Conservation (phyloP, 1,284 basidiomycete genomes). For the Malassezia caprae region DNA sequence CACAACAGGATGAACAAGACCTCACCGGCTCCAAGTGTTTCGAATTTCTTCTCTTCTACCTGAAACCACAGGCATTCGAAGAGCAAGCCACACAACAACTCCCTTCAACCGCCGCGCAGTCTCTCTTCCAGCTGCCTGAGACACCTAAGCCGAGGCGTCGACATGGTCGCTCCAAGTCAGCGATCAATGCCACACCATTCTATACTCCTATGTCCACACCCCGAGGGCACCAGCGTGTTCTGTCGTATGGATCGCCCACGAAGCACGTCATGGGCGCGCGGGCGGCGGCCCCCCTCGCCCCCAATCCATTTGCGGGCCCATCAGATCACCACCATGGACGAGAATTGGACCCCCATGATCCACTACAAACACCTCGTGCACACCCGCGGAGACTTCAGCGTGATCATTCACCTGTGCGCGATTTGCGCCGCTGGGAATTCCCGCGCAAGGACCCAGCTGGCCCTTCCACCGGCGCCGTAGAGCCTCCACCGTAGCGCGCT, state of each 20-base stretch:
- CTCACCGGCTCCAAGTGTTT: constrained; percentile 12
- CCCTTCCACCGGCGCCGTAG: neutral
- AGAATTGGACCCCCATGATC: neutral
- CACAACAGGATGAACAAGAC: neutral
- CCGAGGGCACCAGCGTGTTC: neutral
- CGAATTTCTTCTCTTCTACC: constrained; percentile 17
- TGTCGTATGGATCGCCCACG: constrained; percentile 14
- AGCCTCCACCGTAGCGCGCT: neutral
- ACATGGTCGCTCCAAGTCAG: constrained; percentile 2
- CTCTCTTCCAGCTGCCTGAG: constrained; percentile 1
- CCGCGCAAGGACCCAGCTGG: neutral
- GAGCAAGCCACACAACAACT: constrained; percentile 9
- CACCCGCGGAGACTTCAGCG: neutral
- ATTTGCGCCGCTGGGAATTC: neutral
- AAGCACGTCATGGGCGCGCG: neutral
- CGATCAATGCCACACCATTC: constrained; percentile 8
- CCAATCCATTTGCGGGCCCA: constrained; percentile 2
- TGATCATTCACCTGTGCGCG: neutral
- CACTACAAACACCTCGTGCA: constrained; percentile 4
- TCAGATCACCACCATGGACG: neutral
- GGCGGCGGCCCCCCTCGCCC: neutral
- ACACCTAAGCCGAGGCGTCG: constrained; percentile 4
- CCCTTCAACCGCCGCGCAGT: neutral
- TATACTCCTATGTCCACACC: constrained; percentile 13
- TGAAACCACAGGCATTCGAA: constrained; percentile 13